Conservation (phyloP, 768 basidiomycete species). For the Leccinum incarnatum region DNA sequence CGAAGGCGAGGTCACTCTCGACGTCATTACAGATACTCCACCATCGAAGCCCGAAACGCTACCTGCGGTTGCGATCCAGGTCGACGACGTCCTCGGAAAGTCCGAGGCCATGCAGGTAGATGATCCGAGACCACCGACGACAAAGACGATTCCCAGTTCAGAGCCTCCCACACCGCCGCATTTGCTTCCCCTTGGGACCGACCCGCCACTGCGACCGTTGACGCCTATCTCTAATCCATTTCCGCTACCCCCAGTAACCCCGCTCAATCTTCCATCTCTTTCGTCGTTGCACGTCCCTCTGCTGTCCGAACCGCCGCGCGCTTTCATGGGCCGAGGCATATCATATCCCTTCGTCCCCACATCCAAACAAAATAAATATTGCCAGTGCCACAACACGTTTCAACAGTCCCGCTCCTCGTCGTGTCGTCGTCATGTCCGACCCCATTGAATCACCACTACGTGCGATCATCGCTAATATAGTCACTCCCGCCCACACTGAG, state of each 20-base stretch:
- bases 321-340: constrained; percentile 34
- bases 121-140: background rate
- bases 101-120: constrained; percentile 1
- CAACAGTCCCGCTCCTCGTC: no score
- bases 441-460: no score
- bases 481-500: no score
- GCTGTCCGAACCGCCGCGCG: constrained; percentile 32
- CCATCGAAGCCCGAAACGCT: constrained; percentile 1
- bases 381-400: no score
- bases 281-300: constrained; percentile 33
- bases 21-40: constrained; percentile 7
- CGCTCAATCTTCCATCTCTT: constrained; percentile 20
- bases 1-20: constrained; percentile 15
- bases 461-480: no score
- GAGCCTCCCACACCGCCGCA: background rate
- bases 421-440: no score
- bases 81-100: background rate
- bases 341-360: no score
- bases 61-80: constrained; percentile 1
- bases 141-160: background rate
- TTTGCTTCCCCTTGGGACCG: background rate
- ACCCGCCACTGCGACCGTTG: constrained; percentile 3
- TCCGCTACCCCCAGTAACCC: constrained; percentile 6
- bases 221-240: constrained; percentile 4
- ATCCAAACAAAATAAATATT: no score